Evolutionary conservation across 2,329 filamentous ascomycete genomes (phyloP), one percentile per base, ranked within the genome.

Genomic region (Xylariales sp.): DNA sequence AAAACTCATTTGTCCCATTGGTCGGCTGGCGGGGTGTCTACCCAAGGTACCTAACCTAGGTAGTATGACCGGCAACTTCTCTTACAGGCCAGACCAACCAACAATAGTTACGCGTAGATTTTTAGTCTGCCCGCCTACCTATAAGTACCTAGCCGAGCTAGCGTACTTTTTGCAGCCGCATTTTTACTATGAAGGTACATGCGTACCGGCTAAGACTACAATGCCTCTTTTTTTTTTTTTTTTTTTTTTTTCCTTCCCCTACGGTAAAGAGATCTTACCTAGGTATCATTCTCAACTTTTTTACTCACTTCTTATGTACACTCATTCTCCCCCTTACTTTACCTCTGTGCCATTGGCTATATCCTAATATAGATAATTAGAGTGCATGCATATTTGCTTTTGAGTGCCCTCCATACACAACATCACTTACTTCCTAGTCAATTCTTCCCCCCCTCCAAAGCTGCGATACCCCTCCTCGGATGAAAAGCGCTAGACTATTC

Each of bases 401-500:
- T 56, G 4, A 14, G 30, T 34, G 7, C 28, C 6, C 6, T 6
- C 3, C 1, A 32, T 16, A 16, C 14, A n/a, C 23, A 45, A 30
- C 39, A 45, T 32, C 8, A 32, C 28, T 28, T 18, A 10, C 18
- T 41, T 41, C 10, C 14, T 41, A 14, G 10, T 12, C 10, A 10
- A 14, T 32, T n/a, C 16, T 23, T 30, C 18, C 46, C 55, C 12
- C 23, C 45, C 48, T 53, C 32, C 5, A 54, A 62, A 62, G 53
- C 34, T 30, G 36, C 60, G 65, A 56, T 49, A 48, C 30, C 32
- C 43, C 54, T 10, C 58, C 48, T 43, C 76, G 75, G 64, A 82
- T 82, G 81, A 76, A 69, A 69, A 16, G 70, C n/a, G 54, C 63
- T 58, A 73, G 66, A 54, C 55, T 77, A 39, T 52, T 82, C 62